Percentiles rank a stretch among this genome's conserved stretches.
Evolutionary conservation across 805 yeast species (phyloP).

Genomic region (Nakazawaea siamensis): DNA sequence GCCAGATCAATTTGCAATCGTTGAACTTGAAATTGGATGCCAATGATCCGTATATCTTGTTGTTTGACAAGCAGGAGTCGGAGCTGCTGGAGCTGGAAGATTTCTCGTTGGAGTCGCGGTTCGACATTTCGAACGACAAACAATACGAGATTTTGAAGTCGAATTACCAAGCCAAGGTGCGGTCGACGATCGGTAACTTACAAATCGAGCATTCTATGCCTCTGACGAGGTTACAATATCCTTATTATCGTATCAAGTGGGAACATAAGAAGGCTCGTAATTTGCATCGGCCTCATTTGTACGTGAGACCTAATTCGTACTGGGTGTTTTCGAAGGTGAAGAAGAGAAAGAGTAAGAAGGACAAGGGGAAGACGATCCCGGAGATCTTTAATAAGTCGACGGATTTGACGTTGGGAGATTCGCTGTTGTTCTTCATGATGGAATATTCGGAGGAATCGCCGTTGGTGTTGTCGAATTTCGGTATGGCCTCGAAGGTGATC

Average conservation of each 20-base stretch:
- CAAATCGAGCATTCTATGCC: constrained; percentile 89
- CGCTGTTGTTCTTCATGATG: constrained; percentile 65
- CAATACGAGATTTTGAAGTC: constrained; percentile 76
- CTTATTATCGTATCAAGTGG: constrained; percentile 77
- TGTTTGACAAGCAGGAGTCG: constrained; percentile 30
- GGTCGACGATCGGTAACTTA: constrained; percentile 87
- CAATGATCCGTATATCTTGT: constrained; percentile 79
- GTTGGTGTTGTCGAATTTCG: constrained; percentile 72
- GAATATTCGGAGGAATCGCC: constrained; percentile 93
- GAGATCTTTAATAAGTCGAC: constrained; percentile 65
- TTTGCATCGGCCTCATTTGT: constrained; percentile 74
- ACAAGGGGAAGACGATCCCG: constrained; percentile 71
- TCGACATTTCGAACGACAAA: constrained; percentile 82
- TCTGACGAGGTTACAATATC: constrained; percentile 80
- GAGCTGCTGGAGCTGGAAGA: constrained; percentile 29
- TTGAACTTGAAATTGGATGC: constrained; percentile 54
- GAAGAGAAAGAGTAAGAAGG: constrained; percentile 78
- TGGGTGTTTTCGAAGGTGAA: constrained; percentile 72
- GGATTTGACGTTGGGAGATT: constrained; percentile 80
- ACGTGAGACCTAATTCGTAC: constrained; percentile 67
- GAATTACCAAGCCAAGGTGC: constrained; percentile 83
- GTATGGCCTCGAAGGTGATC: constrained; percentile 92
- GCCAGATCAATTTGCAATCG: constrained; percentile 31
- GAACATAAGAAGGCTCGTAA: constrained; percentile 60
- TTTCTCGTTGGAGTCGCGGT: constrained; percentile 52